Evolutionary conservation across 2,329 filamentous ascomycete species (phyloP).

Genomic region (Diaporthe australafricana): DNA sequence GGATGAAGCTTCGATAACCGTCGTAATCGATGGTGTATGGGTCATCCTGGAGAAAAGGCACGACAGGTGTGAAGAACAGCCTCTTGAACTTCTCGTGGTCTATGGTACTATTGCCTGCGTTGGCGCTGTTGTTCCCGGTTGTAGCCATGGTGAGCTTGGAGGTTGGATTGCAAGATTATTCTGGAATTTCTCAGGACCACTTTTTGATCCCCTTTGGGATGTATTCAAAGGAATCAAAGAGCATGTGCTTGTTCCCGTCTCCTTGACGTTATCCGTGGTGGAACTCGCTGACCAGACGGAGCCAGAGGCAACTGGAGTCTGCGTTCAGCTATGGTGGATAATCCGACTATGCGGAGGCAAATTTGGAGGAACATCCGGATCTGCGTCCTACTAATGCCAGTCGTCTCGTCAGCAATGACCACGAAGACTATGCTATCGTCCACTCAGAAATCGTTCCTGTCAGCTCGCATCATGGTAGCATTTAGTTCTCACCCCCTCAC

Average conservation of each 20-base stretch:
- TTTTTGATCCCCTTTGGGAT: no score
- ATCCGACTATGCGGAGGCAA: neutral
- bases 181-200: no score
- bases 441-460: neutral
- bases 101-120: neutral
- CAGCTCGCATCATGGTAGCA: neutral
- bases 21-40: conserved; percentile 13
- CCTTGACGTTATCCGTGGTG: no score
- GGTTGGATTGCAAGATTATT: no score
- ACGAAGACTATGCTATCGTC: neutral
- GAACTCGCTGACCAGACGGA: no score
- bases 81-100: conserved; percentile 10
- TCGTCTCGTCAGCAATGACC: neutral
- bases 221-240: no score
- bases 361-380: neutral
- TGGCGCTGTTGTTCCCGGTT: neutral
- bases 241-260: no score
- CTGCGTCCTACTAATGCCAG: neutral
- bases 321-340: neutral
- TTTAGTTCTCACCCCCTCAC: neutral
- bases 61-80: conserved; percentile 9
- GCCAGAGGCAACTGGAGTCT: no score
- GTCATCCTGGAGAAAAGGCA: neutral
- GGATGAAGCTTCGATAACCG: neutral
- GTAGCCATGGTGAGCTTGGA: neutral